Percentiles rank a stretch among this genome's conserved stretches.
Conservation (phyloP, 2,329 filamentous ascomycete genomes). For the Fusarium tanahbumbuense region DNA sequence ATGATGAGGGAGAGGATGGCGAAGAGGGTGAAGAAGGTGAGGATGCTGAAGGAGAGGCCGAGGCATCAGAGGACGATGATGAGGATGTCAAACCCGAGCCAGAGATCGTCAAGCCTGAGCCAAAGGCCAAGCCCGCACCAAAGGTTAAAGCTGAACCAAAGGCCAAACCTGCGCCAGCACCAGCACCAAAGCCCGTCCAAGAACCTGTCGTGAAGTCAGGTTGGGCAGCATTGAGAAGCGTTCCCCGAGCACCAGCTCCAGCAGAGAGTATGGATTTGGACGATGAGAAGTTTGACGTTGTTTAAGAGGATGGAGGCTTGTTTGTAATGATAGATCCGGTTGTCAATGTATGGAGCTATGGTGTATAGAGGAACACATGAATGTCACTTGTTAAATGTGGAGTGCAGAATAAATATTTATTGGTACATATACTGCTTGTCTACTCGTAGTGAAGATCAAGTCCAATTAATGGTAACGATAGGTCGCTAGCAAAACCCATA, state of each 20-base stretch:
- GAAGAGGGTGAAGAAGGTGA: slow-evolving; percentile 47
- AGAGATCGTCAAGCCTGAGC: neutral
- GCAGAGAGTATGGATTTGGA: slow-evolving; percentile 50
- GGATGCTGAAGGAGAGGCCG: slow-evolving; percentile 40
- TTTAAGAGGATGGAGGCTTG: slow-evolving; percentile 15
- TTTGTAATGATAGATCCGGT: slow-evolving; percentile 25
- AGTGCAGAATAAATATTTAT: neutral
- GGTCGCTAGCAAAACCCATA: neutral
- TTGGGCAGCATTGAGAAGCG: slow-evolving; percentile 49
- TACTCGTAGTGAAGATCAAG: neutral
- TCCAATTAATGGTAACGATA: neutral
- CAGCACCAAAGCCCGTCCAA: slow-evolving; percentile 11
- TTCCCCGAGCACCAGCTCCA: slow-evolving; percentile 32
- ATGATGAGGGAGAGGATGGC: slow-evolving; percentile 53
- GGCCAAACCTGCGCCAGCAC: neutral
- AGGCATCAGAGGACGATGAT: slow-evolving; percentile 39
- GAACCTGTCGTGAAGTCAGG: slow-evolving; percentile 44
- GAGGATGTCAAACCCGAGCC: slow-evolving; percentile 28
- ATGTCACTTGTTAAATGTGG: neutral
- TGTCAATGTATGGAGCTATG: neutral
- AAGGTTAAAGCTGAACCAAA: neutral
- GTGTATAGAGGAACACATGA: slow-evolving; percentile 1
- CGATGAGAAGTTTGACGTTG: slow-evolving; percentile 51
- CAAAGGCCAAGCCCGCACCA: slow-evolving; percentile 30
- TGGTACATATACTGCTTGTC: neutral